Evolutionary conservation across 2,329 filamentous ascomycete species (phyloP).

Genomic region (Scedosporium minutisporum): DNA sequence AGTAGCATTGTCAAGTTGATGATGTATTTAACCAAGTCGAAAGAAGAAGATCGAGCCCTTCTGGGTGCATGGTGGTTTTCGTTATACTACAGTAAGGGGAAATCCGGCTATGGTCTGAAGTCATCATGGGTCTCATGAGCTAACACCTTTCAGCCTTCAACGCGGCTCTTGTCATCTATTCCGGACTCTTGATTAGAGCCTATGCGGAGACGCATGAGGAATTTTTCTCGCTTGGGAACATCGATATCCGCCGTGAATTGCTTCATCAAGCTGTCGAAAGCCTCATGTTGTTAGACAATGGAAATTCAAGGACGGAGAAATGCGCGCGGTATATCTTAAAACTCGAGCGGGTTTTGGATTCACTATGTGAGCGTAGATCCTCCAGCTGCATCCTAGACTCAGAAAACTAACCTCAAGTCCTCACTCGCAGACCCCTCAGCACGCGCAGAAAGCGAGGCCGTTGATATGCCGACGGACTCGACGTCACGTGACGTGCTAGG

Average conservation of each 20-base stretch:
- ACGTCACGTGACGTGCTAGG: not conserved
- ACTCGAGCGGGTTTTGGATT: slow-evolving; percentile 2
- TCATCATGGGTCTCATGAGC: too few species aligned
- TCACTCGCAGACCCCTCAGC: not conserved
- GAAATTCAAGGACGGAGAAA: slow-evolving; percentile 3
- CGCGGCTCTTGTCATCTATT: not conserved
- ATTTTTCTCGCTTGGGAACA: not conserved
- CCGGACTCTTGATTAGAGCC: not conserved
- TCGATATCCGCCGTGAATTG: not conserved
- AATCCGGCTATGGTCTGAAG: not conserved
- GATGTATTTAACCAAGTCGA: not conserved
- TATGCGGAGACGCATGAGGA: not conserved
- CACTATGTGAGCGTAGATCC: not conserved
- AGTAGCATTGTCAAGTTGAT: not conserved
- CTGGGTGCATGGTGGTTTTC: slow-evolving; percentile 4
- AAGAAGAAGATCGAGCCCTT: not conserved
- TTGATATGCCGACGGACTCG: not conserved
- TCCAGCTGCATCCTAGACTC: too few species aligned
- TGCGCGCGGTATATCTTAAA: slow-evolving; percentile 4
- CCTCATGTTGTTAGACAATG: not conserved
- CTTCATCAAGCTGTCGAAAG: slow-evolving; percentile 2
- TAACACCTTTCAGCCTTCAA: not conserved
- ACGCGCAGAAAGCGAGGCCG: not conserved
- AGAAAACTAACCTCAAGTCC: not conserved
- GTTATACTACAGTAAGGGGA: slow-evolving; percentile 1